A percentile compares a stretch with the other conserved stretches of the same genome.
Conservation (phyloP, 352 stramenopile genomes). For the Blastocystis hominis region DNA sequence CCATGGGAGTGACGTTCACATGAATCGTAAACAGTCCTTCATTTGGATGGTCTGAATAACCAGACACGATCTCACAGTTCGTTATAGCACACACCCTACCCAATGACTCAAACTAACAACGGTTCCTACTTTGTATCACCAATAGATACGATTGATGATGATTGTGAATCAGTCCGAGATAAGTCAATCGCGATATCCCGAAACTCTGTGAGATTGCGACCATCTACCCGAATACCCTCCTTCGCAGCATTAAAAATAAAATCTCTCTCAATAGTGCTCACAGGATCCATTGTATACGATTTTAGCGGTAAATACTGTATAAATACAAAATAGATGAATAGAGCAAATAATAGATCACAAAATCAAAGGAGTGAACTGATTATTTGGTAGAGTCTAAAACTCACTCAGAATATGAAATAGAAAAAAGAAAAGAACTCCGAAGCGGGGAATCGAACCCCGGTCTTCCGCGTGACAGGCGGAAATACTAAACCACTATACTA, state of each 20-base stretch:
- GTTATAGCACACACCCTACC: constrained; percentile 39
- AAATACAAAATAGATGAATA: too few species aligned
- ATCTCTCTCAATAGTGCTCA: constrained; percentile 50
- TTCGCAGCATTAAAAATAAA: constrained; percentile 49
- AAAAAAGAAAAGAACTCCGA: not conserved
- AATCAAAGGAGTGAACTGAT: not conserved
- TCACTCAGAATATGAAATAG: not conserved
- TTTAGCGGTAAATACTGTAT: too few species aligned
- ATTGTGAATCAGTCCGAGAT: constrained; percentile 2
- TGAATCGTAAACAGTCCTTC: constrained; percentile 45
- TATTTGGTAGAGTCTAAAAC: not conserved
- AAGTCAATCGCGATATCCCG: not conserved
- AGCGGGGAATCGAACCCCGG: not conserved
- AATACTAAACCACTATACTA: constrained; percentile 14
- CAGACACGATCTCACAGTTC: constrained; percentile 22
- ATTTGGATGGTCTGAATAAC: constrained; percentile 11
- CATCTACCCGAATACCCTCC: constrained; percentile 51
- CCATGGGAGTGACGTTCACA: constrained; percentile 50
- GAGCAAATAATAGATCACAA: too few species aligned
- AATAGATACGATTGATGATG: not conserved
- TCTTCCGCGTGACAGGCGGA: not conserved
- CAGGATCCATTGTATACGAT: constrained; percentile 52
- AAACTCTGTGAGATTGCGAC: constrained; percentile 23
- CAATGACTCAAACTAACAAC: not conserved
- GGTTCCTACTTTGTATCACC: constrained; percentile 40